phyloP scores from a whole-genome alignment of 805 yeast genomes.

The Soucietia sequanensis region DNA sequence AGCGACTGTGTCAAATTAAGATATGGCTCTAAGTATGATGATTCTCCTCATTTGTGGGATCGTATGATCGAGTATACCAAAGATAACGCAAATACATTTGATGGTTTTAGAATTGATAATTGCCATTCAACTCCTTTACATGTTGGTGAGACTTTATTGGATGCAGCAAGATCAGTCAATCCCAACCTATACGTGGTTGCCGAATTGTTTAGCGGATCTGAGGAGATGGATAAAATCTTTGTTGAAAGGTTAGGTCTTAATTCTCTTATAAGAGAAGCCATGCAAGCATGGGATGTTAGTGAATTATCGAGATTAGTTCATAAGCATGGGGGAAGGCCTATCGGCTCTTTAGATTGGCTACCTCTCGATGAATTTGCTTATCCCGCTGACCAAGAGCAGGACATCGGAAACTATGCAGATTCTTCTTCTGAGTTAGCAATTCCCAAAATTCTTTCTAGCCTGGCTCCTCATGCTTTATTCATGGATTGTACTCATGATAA shows the following conservation, averaged over 20 bases:
- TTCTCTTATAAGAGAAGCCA: constrained; percentile 90
- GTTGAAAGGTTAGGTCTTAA: constrained; percentile 90
- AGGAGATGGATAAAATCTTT: constrained; percentile 82
- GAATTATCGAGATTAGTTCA: constrained; percentile 86
- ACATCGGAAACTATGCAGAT: constrained; percentile 19
- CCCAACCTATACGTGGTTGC: constrained; percentile 92
- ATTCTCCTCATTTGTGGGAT: constrained; percentile 87
- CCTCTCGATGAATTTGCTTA: constrained; percentile 75
- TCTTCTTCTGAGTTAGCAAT: constrained; percentile 63
- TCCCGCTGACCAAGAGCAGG: constrained; percentile 51
- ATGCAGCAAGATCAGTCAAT: constrained; percentile 79
- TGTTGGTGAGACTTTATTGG: constrained; percentile 87
- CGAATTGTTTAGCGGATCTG: constrained; percentile 90
- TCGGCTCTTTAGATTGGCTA: constrained; percentile 83
- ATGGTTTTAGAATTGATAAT: constrained; percentile 91
- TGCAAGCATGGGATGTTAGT: constrained; percentile 90
- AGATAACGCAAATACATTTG: constrained; percentile 68
- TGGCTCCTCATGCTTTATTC: constrained; percentile 88
- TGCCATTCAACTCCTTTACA: constrained; percentile 96
- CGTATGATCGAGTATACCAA: constrained; percentile 79
- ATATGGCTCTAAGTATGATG: constrained; percentile 73
- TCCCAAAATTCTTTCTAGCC: constrained; percentile 62
- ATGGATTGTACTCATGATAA: constrained; percentile 99
- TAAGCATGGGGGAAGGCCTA: constrained; percentile 92
- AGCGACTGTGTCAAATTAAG: constrained; percentile 94